Conservation (phyloP, 2,329 filamentous ascomycete genomes). For the Claviceps cyperi region DNA sequence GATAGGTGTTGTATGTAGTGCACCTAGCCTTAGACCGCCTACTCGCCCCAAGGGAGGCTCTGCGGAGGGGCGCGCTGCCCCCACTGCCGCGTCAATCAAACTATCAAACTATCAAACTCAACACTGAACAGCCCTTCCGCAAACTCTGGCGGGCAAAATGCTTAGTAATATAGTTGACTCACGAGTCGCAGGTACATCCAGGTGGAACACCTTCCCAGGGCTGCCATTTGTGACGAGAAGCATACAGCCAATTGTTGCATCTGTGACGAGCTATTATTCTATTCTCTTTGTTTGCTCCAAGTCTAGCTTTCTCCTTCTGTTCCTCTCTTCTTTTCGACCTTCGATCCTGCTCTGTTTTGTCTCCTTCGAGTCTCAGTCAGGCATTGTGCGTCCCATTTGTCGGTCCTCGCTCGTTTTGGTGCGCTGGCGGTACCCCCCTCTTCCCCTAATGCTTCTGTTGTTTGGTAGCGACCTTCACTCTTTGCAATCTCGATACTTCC, state of each 20-base stretch:
- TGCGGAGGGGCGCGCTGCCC: too few species aligned
- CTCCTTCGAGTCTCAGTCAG: background rate
- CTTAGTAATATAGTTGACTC: background rate
- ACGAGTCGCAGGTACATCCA: background rate
- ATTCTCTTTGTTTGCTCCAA: background rate
- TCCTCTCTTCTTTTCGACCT: background rate
- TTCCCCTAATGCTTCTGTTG: background rate
- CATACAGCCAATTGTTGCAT: background rate
- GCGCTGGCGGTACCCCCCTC: background rate
- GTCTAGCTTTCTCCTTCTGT: background rate
- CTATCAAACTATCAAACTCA: too few species aligned
- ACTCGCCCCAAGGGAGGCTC: too few species aligned
- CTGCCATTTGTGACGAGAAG: conserved; percentile 18
- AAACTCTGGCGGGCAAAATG: background rate
- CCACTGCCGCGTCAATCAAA: too few species aligned
- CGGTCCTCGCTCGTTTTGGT: conserved; percentile 1
- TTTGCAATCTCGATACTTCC: background rate
- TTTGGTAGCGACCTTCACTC: conserved; percentile 1
- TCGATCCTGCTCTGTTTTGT: background rate
- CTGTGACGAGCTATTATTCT: conserved; percentile 1
- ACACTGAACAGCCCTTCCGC: too few species aligned
- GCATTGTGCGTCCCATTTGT: background rate
- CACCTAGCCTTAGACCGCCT: too few species aligned
- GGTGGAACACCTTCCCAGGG: conserved; percentile 11
- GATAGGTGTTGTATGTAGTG: too few species aligned